Conservation (phyloP, 805 yeast species). For the Crinitomyces ghanaensis region DNA sequence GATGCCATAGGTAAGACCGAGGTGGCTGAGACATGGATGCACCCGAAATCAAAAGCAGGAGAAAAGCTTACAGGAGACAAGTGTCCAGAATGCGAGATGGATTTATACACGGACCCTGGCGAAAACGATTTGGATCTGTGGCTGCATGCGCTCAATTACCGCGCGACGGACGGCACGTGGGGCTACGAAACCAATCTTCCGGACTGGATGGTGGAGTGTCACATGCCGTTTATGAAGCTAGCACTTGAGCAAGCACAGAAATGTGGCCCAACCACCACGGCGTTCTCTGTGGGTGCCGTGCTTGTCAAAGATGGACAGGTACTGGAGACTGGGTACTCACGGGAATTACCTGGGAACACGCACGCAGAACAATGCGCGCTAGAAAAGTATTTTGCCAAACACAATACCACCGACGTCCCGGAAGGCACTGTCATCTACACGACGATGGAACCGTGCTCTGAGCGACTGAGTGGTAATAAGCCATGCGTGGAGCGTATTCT, state of each 20-base stretch:
- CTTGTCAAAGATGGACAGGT: slow-evolving; percentile 52
- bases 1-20: slow-evolving; percentile 60
- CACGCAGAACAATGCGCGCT: slow-evolving; percentile 96
- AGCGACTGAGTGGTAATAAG: slow-evolving; percentile 73
- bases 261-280: slow-evolving; percentile 73
- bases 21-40: slow-evolving; percentile 53
- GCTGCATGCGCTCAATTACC: slow-evolving; percentile 83
- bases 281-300: slow-evolving; percentile 91
- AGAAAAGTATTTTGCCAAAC: slow-evolving; percentile 48
- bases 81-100: slow-evolving; percentile 60
- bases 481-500: slow-evolving; percentile 83
- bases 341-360: slow-evolving; percentile 89
- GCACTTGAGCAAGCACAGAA: slow-evolving; percentile 72
- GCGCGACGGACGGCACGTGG: slow-evolving; percentile 38
- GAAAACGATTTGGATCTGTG: slow-evolving; percentile 77
- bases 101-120: slow-evolving; percentile 78
- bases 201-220: slow-evolving; percentile 63
- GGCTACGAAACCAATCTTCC: slow-evolving; percentile 66
- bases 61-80: slow-evolving; percentile 48
- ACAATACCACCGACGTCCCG: slow-evolving; percentile 38
- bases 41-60: slow-evolving; percentile 38
- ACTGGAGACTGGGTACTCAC: slow-evolving; percentile 73
- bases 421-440: slow-evolving; percentile 75
- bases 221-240: slow-evolving; percentile 51
- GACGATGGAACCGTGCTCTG: slow-evolving; percentile 95